Conservation (phyloP, 208 protist species). For the Naegleria fowleri region DNA sequence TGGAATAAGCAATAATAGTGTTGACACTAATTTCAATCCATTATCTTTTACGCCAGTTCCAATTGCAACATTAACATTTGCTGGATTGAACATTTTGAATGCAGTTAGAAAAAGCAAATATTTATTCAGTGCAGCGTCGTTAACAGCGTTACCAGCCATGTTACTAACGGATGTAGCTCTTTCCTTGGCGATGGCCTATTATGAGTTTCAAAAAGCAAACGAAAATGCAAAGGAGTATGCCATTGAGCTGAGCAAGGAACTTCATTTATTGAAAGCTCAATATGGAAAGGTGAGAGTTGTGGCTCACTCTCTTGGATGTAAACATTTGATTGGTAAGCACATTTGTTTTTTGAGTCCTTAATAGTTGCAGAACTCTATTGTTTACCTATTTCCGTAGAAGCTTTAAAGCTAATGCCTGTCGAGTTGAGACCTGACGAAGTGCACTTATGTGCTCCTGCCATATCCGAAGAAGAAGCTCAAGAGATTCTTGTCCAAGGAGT, state of each 20-base stretch:
- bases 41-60: background rate
- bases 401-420: background rate
- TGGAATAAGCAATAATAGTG: background rate
- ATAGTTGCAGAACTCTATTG: too few species aligned
- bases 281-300: background rate
- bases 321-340: background rate
- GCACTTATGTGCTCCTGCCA: constrained; percentile 11
- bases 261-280: background rate
- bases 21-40: background rate
- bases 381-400: too few species aligned
- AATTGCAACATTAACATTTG: background rate
- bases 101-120: background rate
- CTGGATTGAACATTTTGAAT: background rate
- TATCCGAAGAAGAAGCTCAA: background rate
- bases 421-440: constrained; percentile 5
- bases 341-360: too few species aligned
- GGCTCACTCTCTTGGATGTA: background rate
- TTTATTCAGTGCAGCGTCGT: background rate
- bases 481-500: background rate
- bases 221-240: constrained; percentile 19
- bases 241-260: background rate
- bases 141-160: background rate
- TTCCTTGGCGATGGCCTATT: background rate
- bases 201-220: background rate
- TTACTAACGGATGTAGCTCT: background rate